These are phyloP conservation scores for Spergularia azorica DNA, from an alignment of 179 eudicot genomes.

Conservation along the genomic window DNA sequence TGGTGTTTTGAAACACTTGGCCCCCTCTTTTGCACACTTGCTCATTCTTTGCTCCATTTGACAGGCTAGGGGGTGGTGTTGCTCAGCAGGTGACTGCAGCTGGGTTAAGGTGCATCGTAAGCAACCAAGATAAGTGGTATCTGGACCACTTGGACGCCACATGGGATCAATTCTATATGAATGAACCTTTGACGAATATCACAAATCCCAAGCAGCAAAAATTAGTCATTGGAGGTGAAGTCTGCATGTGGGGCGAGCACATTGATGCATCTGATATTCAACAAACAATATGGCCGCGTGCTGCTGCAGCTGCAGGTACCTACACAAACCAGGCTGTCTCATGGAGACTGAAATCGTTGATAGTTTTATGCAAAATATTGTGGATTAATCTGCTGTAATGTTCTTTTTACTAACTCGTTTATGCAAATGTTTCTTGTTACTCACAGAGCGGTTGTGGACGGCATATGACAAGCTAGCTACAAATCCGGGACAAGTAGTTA, in stretches of 20 bases:
- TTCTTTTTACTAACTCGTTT: background rate
- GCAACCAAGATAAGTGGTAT: constrained; percentile 93
- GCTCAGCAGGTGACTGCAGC: constrained; percentile 64
- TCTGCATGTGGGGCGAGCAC: constrained; percentile 86
- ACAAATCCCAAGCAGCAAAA: constrained; percentile 53
- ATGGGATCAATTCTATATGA: constrained; percentile 68
- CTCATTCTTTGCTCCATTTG: background rate
- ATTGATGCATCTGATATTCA: constrained; percentile 77
- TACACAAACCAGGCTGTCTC: too few relatives aligned
- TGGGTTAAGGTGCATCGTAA: constrained; percentile 88
- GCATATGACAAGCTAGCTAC: constrained; percentile 54
- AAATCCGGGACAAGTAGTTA: constrained; percentile 51
- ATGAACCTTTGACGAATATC: constrained; percentile 74
- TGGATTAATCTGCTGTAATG: background rate
- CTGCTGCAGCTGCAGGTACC: constrained; percentile 97
- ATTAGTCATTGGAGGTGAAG: constrained; percentile 80
- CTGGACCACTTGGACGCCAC: constrained; percentile 69
- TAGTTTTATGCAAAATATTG: too few relatives aligned
- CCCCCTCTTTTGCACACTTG: background rate
- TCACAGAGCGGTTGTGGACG: constrained; percentile 84
- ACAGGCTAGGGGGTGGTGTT: constrained; percentile 84
- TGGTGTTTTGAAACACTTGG: background rate
- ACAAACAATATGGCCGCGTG: constrained; percentile 96
- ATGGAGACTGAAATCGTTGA: too few relatives aligned
- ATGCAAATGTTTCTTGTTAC: background rate